These are phyloP conservation scores for Aspergillus thermomutatus DNA, from an alignment of 2,329 filamentous ascomycete genomes.

Conservation along the genomic window DNA sequence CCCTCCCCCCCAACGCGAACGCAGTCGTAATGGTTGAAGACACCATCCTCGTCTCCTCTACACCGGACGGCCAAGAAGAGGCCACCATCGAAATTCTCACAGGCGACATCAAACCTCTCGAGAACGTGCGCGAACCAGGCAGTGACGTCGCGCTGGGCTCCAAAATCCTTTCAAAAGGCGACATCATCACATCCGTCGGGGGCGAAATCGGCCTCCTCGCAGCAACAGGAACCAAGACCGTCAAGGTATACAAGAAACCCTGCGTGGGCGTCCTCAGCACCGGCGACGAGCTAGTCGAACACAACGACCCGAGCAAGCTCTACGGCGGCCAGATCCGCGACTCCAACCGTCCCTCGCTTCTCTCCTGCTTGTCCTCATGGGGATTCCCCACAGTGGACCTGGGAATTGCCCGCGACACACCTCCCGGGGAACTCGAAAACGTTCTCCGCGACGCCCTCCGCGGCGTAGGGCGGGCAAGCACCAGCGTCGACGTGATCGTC, in stretches of 20 bases:
- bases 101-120: constrained; percentile 67
- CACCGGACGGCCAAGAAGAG: constrained; percentile 79
- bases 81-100: constrained; percentile 83
- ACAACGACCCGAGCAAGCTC: constrained; percentile 60
- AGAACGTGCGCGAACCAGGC: constrained; percentile 88
- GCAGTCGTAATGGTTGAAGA: constrained; percentile 98
- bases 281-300: constrained; percentile 86
- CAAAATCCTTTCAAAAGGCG: constrained; percentile 70
- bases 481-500: constrained; percentile 71
- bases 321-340: constrained; percentile 84
- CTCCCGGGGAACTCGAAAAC: constrained; percentile 69
- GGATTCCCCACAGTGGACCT: constrained; percentile 80
- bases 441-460: constrained; percentile 72
- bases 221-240: constrained; percentile 71
- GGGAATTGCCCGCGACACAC: constrained; percentile 64
- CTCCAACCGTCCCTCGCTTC: constrained; percentile 83
- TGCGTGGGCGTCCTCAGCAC: constrained; percentile 86
- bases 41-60: constrained; percentile 71
- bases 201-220: constrained; percentile 90
- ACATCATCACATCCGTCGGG: constrained; percentile 79
- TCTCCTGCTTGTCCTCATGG: constrained; percentile 70
- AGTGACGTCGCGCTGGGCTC: constrained; percentile 74
- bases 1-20: constrained; percentile 81
- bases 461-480: constrained; percentile 37
- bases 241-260: constrained; percentile 72